Evolutionary conservation across 345 rosid species (phyloP).

Genomic region (Melastoma malabathricum): DNA sequence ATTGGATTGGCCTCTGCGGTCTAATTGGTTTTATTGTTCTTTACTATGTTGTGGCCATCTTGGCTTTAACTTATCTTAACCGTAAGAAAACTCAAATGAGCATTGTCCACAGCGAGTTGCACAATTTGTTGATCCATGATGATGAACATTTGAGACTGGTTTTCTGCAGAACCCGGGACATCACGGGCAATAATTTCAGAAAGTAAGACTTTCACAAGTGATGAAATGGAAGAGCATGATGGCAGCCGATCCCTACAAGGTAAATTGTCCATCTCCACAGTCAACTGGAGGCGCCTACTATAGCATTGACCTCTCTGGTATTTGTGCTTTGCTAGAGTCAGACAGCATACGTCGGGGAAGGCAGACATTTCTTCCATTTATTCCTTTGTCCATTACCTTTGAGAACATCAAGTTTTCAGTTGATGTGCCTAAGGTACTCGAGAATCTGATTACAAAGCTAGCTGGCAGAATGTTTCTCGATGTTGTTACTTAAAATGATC

Average conservation of each 20-base stretch:
- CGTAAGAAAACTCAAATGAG: constrained; percentile 20
- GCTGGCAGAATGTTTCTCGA: too few relatives aligned
- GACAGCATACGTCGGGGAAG: neutral
- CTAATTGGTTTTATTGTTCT: constrained; percentile 19
- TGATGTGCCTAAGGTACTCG: constrained; percentile 18
- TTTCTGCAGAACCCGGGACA: constrained; percentile 26
- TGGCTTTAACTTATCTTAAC: constrained; percentile 38
- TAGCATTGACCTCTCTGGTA: too few relatives aligned
- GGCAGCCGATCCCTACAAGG: too few relatives aligned
- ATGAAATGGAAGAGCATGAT: too few relatives aligned
- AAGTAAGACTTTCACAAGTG: too few relatives aligned
- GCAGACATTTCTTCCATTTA: constrained; percentile 20
- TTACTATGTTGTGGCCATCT: constrained; percentile 19
- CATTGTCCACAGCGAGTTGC: neutral
- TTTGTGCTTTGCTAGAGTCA: neutral
- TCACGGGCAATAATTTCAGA: constrained; percentile 11
- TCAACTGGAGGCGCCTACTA: too few relatives aligned
- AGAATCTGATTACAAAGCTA: neutral
- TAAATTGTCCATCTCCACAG: too few relatives aligned
- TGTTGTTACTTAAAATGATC: too few relatives aligned
- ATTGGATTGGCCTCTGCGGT: constrained; percentile 49
- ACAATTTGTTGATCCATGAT: neutral
- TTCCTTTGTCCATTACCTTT: constrained; percentile 22
- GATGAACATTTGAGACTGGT: neutral
- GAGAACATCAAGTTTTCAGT: constrained; percentile 26